Percentiles rank a stretch among this genome's conserved stretches.
These are phyloP conservation scores for Serendipita sp. DNA, from an alignment of 768 basidiomycete species.

Conservation along the genomic window DNA sequence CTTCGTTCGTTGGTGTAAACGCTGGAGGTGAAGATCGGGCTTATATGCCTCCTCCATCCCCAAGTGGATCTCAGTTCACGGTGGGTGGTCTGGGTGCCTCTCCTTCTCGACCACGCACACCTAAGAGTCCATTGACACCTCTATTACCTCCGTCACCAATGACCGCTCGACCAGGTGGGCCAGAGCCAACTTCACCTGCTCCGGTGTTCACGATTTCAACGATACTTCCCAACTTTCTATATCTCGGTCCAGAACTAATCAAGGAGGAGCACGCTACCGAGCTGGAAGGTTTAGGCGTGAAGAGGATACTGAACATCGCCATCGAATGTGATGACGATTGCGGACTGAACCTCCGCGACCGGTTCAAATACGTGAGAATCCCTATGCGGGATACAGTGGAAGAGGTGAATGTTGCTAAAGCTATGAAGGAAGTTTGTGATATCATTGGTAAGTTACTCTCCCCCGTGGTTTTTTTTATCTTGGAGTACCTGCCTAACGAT, in stretches of 20 bases:
- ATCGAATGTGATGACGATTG: constrained; percentile 78
- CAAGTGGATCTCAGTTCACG: constrained; percentile 9
- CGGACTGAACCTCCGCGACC: constrained; percentile 45
- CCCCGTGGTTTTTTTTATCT: not conserved
- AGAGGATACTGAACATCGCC: constrained; percentile 81
- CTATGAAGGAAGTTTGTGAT: constrained; percentile 72
- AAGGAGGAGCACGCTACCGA: constrained; percentile 57
- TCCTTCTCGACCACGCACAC: constrained; percentile 26
- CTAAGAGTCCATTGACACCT: constrained; percentile 23
- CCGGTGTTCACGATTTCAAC: constrained; percentile 62
- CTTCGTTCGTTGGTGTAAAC: not conserved
- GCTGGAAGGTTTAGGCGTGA: constrained; percentile 60
- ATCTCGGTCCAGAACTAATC: constrained; percentile 77
- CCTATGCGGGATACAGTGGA: constrained; percentile 94
- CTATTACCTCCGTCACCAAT: constrained; percentile 38
- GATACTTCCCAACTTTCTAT: constrained; percentile 82
- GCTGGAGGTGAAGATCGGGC: constrained; percentile 9
- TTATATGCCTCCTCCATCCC: constrained; percentile 18
- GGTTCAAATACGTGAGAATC: constrained; percentile 70
- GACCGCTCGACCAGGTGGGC: constrained; percentile 44
- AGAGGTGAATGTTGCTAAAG: constrained; percentile 71
- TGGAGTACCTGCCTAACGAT: not conserved
- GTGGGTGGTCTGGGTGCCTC: constrained; percentile 9
- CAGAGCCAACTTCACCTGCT: constrained; percentile 29
- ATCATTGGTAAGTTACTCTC: constrained; percentile 54